These are phyloP conservation scores for Plantago coronopus DNA, from an alignment of 305 asterid genomes.

Conservation along the genomic window DNA sequence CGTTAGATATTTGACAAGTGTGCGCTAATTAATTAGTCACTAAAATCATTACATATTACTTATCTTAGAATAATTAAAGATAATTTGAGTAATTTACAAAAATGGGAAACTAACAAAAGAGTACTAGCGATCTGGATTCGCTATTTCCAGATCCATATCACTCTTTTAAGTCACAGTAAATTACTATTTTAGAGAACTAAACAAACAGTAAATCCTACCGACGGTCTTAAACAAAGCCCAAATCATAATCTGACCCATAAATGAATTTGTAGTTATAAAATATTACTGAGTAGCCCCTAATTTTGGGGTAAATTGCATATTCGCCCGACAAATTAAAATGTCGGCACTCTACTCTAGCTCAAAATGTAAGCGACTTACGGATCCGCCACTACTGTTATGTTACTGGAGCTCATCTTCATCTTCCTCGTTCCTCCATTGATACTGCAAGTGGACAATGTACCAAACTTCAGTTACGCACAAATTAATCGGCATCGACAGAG, in stretches of 20 bases:
- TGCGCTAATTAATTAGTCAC: too few relatives aligned
- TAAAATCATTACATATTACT: too few relatives aligned
- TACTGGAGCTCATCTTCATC: constrained; percentile 25
- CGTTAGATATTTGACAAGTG: too few relatives aligned
- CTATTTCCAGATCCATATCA: too few relatives aligned
- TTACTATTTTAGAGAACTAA: too few relatives aligned
- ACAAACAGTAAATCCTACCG: background rate
- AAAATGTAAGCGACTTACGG: constrained; percentile 25
- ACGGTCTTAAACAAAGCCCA: background rate
- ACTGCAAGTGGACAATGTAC: constrained; percentile 11
- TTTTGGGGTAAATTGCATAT: background rate
- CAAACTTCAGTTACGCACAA: background rate
- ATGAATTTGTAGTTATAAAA: background rate
- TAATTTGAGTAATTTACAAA: too few relatives aligned
- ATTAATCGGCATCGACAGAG: background rate
- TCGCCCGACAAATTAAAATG: background rate
- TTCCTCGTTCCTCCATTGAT: constrained; percentile 22
- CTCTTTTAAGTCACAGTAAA: too few relatives aligned
- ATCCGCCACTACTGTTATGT: constrained; percentile 31
- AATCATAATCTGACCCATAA: background rate
- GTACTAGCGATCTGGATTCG: background rate
- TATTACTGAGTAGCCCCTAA: background rate
- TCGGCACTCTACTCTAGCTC: background rate
- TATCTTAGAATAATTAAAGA: too few relatives aligned
- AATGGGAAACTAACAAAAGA: background rate